Evolutionary conservation across 306 rosid species (phyloP), one percentile per base, ranked within the genome.

Genomic region (Ormosia emarginata): DNA sequence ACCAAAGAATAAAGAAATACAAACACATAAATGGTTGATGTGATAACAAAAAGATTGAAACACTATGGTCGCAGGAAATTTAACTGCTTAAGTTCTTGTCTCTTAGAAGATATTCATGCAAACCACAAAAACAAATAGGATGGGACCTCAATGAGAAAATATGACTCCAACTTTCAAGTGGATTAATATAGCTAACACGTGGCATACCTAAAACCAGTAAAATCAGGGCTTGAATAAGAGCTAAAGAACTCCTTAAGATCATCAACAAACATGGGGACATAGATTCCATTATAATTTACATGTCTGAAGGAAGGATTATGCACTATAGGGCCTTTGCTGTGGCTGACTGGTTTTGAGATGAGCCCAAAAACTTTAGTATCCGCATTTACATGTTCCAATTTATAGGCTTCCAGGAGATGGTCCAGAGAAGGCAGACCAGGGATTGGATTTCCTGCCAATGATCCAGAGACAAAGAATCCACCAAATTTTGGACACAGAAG

Each of bases 281-380:
- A 88, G 15, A 85, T 78, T 70, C 87, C 88, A 59, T 88, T 82
- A 46, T 75, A 88, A 12, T 85, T 79, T 24, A 68, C 74, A 61
- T 79, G 85, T 77, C 87, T 88, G 36, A 85, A 71, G 58, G 84
- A 65, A 33, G 90, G 88, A 66, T 88, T 88, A 78, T 88, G 90
- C 83, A 88, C 55, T 12, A 88, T 43, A 57, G 90, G 90, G 40
- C 88, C 90, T 72, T 87, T 85, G 87, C 88, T 87, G 56, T 87
- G 90, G 78, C 87, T 55, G 79, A 87, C 87, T 58, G 90, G 90
- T 61, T 87, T 87, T 59, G 91, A 88, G 79, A 88, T 82, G 43
- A 88, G 91, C 56, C 89, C 91, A 64, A 85, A 82, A 71, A 88
- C 83, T 75, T 76, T 82, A 41, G 91, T 88, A 9, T 85, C 73